phyloP scores from a whole-genome alignment of 192 early-diverging fungal genomes.

The Coemansia sp. region DNA sequence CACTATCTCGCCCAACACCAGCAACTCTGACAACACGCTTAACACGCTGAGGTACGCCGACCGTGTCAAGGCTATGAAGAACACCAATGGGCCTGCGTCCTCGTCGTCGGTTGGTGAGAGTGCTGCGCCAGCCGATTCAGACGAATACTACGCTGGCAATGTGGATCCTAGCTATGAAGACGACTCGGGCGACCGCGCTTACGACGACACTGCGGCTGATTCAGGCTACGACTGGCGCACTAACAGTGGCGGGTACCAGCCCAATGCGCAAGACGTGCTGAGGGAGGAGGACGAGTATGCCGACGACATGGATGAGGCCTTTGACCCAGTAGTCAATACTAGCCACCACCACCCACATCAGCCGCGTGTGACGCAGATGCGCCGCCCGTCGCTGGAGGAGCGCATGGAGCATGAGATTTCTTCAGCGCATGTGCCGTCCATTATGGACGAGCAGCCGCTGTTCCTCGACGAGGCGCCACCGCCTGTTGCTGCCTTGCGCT shows the following conservation, averaged over 20 bases:
- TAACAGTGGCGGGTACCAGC: slow-evolving; percentile 7
- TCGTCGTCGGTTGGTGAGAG: slow-evolving; percentile 34
- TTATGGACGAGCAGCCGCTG: slow-evolving; percentile 50
- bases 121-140: slow-evolving; percentile 27
- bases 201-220: slow-evolving; percentile 16
- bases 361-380: slow-evolving; percentile 10
- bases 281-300: slow-evolving; percentile 34
- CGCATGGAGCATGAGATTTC: slow-evolving; percentile 23
- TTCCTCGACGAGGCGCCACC: slow-evolving; percentile 38
- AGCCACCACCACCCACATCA: slow-evolving; percentile 23
- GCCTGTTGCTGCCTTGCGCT: slow-evolving; percentile 6
- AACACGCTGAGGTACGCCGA: slow-evolving; percentile 98
- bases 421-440: slow-evolving; percentile 27
- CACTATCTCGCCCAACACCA: slow-evolving; percentile 93
- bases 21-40: slow-evolving; percentile 94
- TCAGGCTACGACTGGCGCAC: slow-evolving; percentile 6
- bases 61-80: slow-evolving; percentile 62
- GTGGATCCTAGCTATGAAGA: slow-evolving; percentile 50
- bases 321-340: slow-evolving; percentile 14
- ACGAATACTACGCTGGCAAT: slow-evolving; percentile 36
- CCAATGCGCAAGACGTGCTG: slow-evolving; percentile 29
- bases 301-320: slow-evolving; percentile 27
- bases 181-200: slow-evolving; percentile 42
- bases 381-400: slow-evolving; percentile 40
- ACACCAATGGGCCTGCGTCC: slow-evolving; percentile 7